Evolutionary conservation across 768 basidiomycete species (phyloP).

Genomic region (Rhodosporidiobolus sp.): DNA sequence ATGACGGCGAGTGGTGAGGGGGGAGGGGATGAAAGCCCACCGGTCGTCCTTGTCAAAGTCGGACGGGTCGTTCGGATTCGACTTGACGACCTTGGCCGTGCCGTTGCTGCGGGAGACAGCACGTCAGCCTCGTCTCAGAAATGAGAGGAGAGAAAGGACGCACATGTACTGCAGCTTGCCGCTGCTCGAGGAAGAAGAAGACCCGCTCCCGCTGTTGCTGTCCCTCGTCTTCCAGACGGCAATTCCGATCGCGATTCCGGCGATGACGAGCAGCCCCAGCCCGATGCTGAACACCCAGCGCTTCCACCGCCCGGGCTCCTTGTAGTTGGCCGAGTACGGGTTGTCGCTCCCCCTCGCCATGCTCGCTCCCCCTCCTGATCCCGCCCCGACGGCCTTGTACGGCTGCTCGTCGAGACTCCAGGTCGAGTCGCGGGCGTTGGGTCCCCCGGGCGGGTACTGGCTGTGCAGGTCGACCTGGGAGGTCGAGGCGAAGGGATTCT

Average conservation of each 20-base stretch:
- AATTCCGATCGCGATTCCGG: slow-evolving; percentile 17
- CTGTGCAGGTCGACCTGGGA: background rate
- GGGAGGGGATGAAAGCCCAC: background rate
- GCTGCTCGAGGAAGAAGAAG: slow-evolving; percentile 4
- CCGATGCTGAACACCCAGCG: slow-evolving; percentile 2
- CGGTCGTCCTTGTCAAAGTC: slow-evolving; percentile 29
- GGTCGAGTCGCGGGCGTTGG: background rate
- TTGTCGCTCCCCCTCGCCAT: slow-evolving; percentile 19
- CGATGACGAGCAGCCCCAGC: background rate
- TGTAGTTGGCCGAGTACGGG: slow-evolving; percentile 25
- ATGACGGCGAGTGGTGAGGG: background rate
- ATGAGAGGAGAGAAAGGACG: background rate
- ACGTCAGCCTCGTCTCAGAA: background rate
- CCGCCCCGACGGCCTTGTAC: background rate
- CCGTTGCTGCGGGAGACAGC: background rate
- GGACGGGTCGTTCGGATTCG: slow-evolving; percentile 32
- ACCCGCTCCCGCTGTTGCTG: slow-evolving; percentile 4
- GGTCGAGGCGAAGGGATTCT: background rate
- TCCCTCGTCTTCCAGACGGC: slow-evolving; percentile 20
- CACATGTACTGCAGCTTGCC: slow-evolving; percentile 26
- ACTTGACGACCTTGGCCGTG: slow-evolving; percentile 31
- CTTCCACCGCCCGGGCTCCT: background rate
- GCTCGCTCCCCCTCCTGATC: background rate
- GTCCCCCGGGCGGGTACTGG: background rate
- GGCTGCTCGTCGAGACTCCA: slow-evolving; percentile 24